Evolutionary conservation across 805 yeast genomes (phyloP).

Genomic region (Scheffersomyces lignosus): DNA sequence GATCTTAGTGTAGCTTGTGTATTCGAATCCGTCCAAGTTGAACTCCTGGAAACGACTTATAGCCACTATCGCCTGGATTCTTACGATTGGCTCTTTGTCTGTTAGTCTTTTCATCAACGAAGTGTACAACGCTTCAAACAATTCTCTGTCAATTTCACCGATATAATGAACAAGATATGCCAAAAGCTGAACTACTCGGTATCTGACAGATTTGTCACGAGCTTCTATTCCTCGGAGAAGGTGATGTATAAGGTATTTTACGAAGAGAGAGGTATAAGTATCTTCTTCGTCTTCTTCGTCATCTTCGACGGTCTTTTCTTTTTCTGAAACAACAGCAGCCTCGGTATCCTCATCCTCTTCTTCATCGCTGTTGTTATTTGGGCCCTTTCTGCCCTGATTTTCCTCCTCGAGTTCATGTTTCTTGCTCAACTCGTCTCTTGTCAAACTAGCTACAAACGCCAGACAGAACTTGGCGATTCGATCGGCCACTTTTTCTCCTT

Average conservation of each 20-base stretch:
- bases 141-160: slow-evolving; percentile 71
- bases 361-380: slow-evolving; percentile 11
- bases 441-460: slow-evolving; percentile 53
- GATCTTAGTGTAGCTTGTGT: slow-evolving; percentile 8
- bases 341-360: slow-evolving; percentile 20
- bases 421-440: slow-evolving; percentile 27
- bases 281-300: slow-evolving; percentile 41
- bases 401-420: slow-evolving; percentile 14
- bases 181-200: slow-evolving; percentile 72
- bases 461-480: slow-evolving; percentile 70
- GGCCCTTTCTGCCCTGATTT: no score
- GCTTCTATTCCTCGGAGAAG: slow-evolving; percentile 78
- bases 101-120: slow-evolving; percentile 62
- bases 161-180: slow-evolving; percentile 70
- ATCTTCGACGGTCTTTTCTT: slow-evolving; percentile 20
- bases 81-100: slow-evolving; percentile 74
- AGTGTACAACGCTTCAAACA: slow-evolving; percentile 62
- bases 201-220: slow-evolving; percentile 73
- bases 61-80: slow-evolving; percentile 83
- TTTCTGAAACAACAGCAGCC: no score
- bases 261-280: slow-evolving; percentile 50
- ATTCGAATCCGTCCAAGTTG: slow-evolving; percentile 34
- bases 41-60: slow-evolving; percentile 70
- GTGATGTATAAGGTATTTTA: slow-evolving; percentile 62
- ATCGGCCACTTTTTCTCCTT: slow-evolving; percentile 71